Conservation (phyloP, 2,329 filamentous ascomycete species). For the Ophiostoma angusticollis region DNA sequence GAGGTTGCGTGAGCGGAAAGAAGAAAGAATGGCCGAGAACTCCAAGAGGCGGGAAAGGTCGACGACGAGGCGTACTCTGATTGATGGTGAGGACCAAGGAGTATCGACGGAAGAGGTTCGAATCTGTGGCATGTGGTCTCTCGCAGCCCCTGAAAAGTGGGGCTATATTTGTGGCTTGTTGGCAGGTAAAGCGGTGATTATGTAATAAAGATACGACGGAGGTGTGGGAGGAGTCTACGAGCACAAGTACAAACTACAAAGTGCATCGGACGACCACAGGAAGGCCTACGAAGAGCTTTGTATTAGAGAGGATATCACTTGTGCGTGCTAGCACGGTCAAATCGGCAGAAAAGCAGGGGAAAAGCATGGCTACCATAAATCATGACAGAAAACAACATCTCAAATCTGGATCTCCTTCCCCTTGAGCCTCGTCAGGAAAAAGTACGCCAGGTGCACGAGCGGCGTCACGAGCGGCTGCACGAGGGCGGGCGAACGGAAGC, state of each 20-base stretch:
- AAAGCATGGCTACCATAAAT: not conserved
- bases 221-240: no score
- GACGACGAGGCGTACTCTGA: not conserved
- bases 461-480: slow-evolving; percentile 4
- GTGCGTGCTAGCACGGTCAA: no score
- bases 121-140: no score
- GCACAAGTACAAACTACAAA: no score
- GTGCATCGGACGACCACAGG: no score
- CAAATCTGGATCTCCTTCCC: slow-evolving; percentile 3
- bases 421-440: slow-evolving; percentile 4
- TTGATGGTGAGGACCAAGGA: not conserved
- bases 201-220: no score
- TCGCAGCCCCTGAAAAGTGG: slow-evolving; percentile 4
- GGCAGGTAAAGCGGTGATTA: no score
- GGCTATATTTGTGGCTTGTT: no score
- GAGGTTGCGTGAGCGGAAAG: not conserved
- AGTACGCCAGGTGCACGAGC: slow-evolving; percentile 4
- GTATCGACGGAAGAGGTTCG: not conserved
- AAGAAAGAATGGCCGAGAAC: not conserved
- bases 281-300: no score
- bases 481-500: slow-evolving; percentile 3
- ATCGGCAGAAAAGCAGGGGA: no score
- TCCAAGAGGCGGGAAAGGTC: not conserved
- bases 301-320: no score
- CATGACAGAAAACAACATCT: not conserved